Evolutionary conservation across 352 stramenopile species (phyloP), one percentile per base, ranked within the genome.

Genomic region (Globisporangium heterothallicum): DNA sequence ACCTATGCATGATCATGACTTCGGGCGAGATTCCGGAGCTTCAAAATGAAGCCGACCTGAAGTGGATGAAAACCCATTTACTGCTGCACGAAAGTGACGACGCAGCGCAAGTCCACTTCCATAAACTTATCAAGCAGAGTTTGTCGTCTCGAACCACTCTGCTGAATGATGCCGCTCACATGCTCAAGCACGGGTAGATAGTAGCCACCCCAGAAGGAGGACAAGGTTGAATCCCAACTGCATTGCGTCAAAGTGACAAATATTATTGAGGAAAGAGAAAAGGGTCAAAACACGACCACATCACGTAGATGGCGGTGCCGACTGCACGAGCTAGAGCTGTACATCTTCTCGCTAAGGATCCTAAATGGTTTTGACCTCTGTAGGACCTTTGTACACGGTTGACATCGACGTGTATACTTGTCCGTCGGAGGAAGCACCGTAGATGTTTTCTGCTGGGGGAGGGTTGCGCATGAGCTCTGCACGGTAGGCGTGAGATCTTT

Each of bases 401-500:
- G 65, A 59, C 73, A 91, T 84, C 19, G 80, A 66, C 13, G 75
- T 86, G 67, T 91, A 91, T 9, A 86, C 70, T 14, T 73, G 69
- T 34, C 71, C 68, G 16, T 40, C 66, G n/a, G 70, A 57, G 26
- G 63, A 73, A 14, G 42, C 58, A 38, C 70, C 71, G 52, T 91
- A 91, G 27, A 91, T 70, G 53, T 90, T 90, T 63, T 90, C 81
- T 2, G 77, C 70, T 3, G 75, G 77, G 6, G 78, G 81, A 0
- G 81, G 81, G 64, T 89, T 92, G 58, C 81, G 78, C 78, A 88
- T 90, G 18, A 92, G 73, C 63, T 92, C 81, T 2, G 81, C 81
- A 25, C 81, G 75, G 56, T 89, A 92, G 8, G 81, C 74, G 49
- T 90, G 64, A 40, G 81, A 88, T 35, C 78, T 66, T 49, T 90